Conservation (phyloP, 2,329 filamentous ascomycete genomes). For the Talaromyces sp. region DNA sequence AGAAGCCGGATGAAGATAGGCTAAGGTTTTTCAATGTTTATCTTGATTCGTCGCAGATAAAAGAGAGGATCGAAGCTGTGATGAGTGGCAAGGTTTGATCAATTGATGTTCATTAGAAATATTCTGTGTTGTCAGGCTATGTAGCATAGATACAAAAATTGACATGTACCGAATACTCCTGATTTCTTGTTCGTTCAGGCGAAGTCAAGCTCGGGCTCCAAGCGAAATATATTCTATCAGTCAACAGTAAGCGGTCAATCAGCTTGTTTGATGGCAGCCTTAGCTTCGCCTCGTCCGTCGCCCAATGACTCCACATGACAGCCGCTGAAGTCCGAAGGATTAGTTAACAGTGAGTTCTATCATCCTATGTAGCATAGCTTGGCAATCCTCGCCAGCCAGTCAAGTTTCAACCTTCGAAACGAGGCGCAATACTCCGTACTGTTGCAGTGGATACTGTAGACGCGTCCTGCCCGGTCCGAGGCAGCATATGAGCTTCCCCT, state of each 20-base stretch:
- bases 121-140: no score
- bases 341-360: no score
- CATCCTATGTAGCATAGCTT: no score
- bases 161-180: no score
- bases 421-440: neutral
- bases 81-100: neutral
- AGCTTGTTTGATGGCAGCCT: neutral
- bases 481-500: neutral
- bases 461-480: neutral
- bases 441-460: neutral
- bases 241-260: no score
- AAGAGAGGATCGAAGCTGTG: constrained; percentile 5
- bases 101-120: neutral
- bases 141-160: no score
- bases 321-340: neutral
- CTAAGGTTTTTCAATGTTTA: constrained; percentile 7
- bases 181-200: no score
- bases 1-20: constrained; percentile 2
- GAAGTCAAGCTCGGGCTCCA: no score
- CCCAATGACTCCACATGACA: neutral
- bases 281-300: neutral
- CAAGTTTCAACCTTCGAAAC: neutral
- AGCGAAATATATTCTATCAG: no score
- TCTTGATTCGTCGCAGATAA: constrained; percentile 6
- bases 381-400: neutral